phyloP scores from a whole-genome alignment of 1,284 basidiomycete genomes.

The Sporisorium exsertum region DNA sequence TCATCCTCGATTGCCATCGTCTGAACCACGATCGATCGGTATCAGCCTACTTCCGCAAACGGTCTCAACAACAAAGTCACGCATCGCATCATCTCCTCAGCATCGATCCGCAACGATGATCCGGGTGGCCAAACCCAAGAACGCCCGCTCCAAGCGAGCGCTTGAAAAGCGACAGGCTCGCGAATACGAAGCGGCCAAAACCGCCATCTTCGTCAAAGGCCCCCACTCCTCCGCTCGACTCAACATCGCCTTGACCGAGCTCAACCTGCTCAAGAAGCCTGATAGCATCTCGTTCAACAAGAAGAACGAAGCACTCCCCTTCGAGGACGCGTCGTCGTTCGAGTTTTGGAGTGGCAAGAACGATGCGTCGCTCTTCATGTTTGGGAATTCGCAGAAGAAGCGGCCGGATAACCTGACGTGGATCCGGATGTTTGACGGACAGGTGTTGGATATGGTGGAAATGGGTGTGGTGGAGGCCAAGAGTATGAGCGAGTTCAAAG shows the following conservation, averaged over 20 bases:
- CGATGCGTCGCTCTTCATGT: slow-evolving; percentile 89
- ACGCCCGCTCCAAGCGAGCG: slow-evolving; percentile 95
- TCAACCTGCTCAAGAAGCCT: slow-evolving; percentile 66
- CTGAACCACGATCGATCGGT: neutral
- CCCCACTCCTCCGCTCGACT: slow-evolving; percentile 85
- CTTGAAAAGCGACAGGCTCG: slow-evolving; percentile 88
- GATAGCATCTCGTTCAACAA: slow-evolving; percentile 91
- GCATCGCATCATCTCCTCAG: neutral
- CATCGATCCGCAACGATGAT: slow-evolving; percentile 48
- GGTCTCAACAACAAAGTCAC: neutral
- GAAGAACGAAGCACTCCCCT: slow-evolving; percentile 91
- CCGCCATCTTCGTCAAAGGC: slow-evolving; percentile 89
- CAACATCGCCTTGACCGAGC: slow-evolving; percentile 84
- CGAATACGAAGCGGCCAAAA: slow-evolving; percentile 81
- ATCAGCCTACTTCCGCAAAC: too few relatives aligned
- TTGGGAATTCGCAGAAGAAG: slow-evolving; percentile 95
- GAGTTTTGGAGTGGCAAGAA: slow-evolving; percentile 96
- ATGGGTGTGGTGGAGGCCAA: slow-evolving; percentile 85
- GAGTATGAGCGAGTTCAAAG: slow-evolving; percentile 86
- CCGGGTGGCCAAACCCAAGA: slow-evolving; percentile 81
- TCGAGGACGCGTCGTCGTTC: slow-evolving; percentile 82
- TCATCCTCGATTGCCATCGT: neutral
- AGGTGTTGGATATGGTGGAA: slow-evolving; percentile 94
- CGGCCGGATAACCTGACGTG: slow-evolving; percentile 88
- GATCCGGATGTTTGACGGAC: slow-evolving; percentile 86